These are phyloP conservation scores for Cytospora piceae DNA, from an alignment of 2,329 filamentous ascomycete species.

Conservation along the genomic window DNA sequence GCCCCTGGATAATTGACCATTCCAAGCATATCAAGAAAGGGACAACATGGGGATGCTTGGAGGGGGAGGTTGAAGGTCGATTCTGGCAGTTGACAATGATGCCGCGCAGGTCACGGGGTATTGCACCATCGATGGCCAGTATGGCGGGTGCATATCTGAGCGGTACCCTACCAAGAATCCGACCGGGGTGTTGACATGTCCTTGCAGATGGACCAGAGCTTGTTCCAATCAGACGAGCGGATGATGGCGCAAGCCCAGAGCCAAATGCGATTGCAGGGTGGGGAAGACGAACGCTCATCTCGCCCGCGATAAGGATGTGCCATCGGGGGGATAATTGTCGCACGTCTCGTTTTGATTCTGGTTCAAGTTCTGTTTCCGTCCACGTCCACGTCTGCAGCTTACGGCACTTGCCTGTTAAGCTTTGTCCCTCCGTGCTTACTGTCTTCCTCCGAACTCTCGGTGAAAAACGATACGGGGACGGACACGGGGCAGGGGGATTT, in stretches of 20 bases:
- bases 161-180: conserved; percentile 39
- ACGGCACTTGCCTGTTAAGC: conserved; percentile 22
- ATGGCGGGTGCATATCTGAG: conserved; percentile 45
- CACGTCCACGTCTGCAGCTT: conserved; percentile 2
- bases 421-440: conserved; percentile 9
- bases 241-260: conserved; percentile 26
- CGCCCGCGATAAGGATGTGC: conserved; percentile 16
- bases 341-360: neutral
- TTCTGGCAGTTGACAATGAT: conserved; percentile 25
- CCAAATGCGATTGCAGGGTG: conserved; percentile 24
- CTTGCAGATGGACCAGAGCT: conserved; percentile 17
- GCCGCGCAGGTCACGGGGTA: conserved; percentile 58
- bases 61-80: conserved; percentile 24
- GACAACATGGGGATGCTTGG: neutral
- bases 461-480: neutral
- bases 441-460: conserved; percentile 7
- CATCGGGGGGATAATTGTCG: conserved; percentile 9
- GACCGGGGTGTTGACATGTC: conserved; percentile 20
- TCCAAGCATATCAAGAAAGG: conserved; percentile 24
- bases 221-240: conserved; percentile 25
- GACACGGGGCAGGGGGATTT: neutral
- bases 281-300: conserved; percentile 24
- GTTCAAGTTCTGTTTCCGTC: neutral
- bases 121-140: conserved; percentile 60
- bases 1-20: conserved; percentile 20